phyloP scores from a whole-genome alignment of 352 stramenopile genomes.

The Pythium sukuiense region DNA sequence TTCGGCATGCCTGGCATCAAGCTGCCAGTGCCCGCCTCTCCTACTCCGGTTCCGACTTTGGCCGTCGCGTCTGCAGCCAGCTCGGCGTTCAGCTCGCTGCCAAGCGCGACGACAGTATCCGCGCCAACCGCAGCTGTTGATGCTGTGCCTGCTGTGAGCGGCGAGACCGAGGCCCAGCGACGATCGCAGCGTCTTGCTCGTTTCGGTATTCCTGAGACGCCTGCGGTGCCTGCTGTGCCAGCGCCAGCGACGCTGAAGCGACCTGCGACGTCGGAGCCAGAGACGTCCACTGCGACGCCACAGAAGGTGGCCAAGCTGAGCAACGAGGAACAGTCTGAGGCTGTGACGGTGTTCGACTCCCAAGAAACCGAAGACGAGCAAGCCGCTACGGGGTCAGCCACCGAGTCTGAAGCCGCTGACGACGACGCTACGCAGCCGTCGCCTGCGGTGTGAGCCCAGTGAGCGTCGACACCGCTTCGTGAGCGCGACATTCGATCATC shows the following conservation, averaged over 20 bases:
- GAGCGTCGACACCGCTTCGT: background rate
- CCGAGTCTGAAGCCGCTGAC: slow-evolving; percentile 15
- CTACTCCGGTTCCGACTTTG: slow-evolving; percentile 30
- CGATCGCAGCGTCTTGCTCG: slow-evolving; percentile 25
- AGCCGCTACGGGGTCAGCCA: background rate
- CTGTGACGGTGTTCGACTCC: background rate
- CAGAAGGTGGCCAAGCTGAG: slow-evolving; percentile 10
- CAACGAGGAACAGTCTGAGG: background rate
- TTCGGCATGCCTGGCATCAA: slow-evolving; percentile 80
- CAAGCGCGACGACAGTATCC: background rate
- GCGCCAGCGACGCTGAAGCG: slow-evolving; percentile 20
- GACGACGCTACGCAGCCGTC: slow-evolving; percentile 11
- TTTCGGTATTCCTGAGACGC: slow-evolving; percentile 10
- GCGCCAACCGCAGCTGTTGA: slow-evolving; percentile 1
- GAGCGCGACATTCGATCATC: background rate
- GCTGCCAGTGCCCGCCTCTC: slow-evolving; percentile 58
- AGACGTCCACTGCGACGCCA: slow-evolving; percentile 4
- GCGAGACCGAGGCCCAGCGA: slow-evolving; percentile 17
- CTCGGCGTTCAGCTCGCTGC: slow-evolving; percentile 1
- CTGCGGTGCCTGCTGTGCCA: background rate
- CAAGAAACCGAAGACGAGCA: slow-evolving; percentile 13
- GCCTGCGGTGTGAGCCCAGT: background rate
- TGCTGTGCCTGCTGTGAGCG: background rate
- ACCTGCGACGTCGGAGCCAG: slow-evolving; percentile 13
- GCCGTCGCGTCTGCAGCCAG: background rate